phyloP scores from a whole-genome alignment of 140 eudicot species.

The Ambrosia hybrid region DNA sequence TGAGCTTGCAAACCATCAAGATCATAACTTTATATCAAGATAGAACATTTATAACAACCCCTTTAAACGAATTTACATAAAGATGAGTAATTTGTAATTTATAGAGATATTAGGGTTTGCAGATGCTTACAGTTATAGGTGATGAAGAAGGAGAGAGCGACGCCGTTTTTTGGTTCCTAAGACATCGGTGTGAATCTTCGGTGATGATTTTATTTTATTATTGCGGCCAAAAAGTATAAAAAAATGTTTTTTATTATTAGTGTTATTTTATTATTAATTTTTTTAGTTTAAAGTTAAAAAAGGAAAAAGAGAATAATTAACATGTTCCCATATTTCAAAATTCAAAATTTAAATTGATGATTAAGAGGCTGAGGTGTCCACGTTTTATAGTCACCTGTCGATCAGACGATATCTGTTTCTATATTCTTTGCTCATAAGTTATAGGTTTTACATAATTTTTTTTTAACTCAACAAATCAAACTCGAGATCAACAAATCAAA shows the following conservation, averaged over 20 bases:
- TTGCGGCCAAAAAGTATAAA: conserved; percentile 20
- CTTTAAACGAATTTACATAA: conserved; percentile 10
- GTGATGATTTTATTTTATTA: conserved; percentile 16
- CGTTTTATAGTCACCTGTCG: conserved; percentile 13
- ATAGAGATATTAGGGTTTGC: conserved; percentile 32
- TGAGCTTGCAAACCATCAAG: conserved; percentile 16
- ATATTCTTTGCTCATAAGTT: neutral
- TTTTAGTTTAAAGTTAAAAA: neutral
- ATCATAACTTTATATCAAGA: conserved; percentile 20
- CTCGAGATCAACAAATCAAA: too few species aligned
- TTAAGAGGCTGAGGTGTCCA: conserved; percentile 9
- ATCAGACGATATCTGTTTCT: neutral
- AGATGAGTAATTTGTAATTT: neutral
- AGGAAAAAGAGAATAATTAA: conserved; percentile 14
- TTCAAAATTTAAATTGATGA: conserved; percentile 13
- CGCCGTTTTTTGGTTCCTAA: conserved; percentile 33
- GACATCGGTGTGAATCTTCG: conserved; percentile 41
- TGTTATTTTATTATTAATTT: neutral
- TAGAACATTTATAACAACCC: conserved; percentile 24
- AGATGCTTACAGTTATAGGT: conserved; percentile 38
- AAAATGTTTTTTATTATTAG: neutral
- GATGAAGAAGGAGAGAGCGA: conserved; percentile 18
- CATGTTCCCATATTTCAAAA: neutral
- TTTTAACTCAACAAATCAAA: too few species aligned
- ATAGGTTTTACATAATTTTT: neutral